Conservation (phyloP, 2,329 filamentous ascomycete genomes). For the Stemphylium vesicarium region DNA sequence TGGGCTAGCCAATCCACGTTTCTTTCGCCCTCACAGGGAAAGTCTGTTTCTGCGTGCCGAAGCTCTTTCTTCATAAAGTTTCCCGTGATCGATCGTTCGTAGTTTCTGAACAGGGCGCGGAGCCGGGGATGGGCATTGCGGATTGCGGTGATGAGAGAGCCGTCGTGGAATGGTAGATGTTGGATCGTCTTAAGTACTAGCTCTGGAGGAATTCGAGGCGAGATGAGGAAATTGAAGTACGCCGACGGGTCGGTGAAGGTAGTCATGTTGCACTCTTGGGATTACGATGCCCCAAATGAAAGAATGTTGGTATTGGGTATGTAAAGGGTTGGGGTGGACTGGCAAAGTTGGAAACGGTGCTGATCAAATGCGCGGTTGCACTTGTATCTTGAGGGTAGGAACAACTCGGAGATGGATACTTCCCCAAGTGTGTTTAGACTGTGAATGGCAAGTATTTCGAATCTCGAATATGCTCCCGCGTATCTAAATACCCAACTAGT, state of each 20-base stretch:
- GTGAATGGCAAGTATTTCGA: background rate
- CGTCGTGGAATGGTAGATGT: conserved; percentile 33
- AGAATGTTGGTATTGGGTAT: background rate
- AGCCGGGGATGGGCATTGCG: conserved; percentile 27
- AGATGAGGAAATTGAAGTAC: conserved; percentile 17
- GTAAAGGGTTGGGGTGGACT: background rate
- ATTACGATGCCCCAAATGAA: background rate
- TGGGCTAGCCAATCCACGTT: conserved; percentile 33
- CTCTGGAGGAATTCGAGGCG: conserved; percentile 33
- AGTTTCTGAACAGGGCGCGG: conserved; percentile 24
- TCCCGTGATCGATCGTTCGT: conserved; percentile 35
- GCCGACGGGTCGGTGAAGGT: background rate
- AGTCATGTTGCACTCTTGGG: conserved; percentile 18
- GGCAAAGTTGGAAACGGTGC: background rate
- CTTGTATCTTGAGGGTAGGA: conserved; percentile 6
- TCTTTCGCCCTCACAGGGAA: conserved; percentile 20
- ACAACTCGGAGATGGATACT: background rate
- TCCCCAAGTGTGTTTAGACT: background rate
- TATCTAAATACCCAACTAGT: conserved; percentile 15
- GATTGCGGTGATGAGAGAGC: conserved; percentile 26
- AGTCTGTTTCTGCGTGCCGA: conserved; percentile 37
- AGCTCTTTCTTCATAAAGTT: conserved; percentile 34
- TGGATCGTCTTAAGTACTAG: conserved; percentile 37
- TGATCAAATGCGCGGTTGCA: background rate
- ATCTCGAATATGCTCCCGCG: conserved; percentile 3